Evolutionary conservation across 768 basidiomycete genomes (phyloP).

Genomic region (Kwoniella newhampshirensis): DNA sequence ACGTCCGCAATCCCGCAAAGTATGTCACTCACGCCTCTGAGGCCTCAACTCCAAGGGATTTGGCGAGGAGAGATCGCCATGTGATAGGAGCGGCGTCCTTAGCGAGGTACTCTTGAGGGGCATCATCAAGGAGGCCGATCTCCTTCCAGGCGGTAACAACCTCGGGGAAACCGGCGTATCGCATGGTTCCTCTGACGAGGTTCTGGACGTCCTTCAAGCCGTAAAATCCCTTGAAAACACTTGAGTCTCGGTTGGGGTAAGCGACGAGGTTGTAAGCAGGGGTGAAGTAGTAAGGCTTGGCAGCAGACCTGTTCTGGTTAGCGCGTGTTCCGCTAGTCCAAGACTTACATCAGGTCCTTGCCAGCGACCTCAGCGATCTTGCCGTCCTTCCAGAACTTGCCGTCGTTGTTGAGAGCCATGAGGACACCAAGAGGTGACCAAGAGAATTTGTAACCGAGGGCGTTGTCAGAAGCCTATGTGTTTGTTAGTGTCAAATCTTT

Average conservation of each 20-base stretch:
- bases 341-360: slow-evolving; percentile 72
- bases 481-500: too few species aligned
- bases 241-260: slow-evolving; percentile 94
- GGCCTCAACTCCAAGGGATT: slow-evolving; percentile 67
- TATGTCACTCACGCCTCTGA: slow-evolving; percentile 64
- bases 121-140: slow-evolving; percentile 79
- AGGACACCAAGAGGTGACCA: slow-evolving; percentile 97
- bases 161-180: slow-evolving; percentile 88
- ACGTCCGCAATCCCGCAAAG: not conserved
- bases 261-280: slow-evolving; percentile 95
- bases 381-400: slow-evolving; percentile 71
- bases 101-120: slow-evolving; percentile 71
- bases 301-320: slow-evolving; percentile 56
- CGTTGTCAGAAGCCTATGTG: slow-evolving; percentile 85
- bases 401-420: slow-evolving; percentile 87
- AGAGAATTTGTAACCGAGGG: slow-evolving; percentile 98
- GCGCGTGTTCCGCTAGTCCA: slow-evolving; percentile 13
- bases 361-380: slow-evolving; percentile 69
- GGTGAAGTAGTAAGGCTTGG: slow-evolving; percentile 90
- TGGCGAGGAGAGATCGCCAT: slow-evolving; percentile 81
- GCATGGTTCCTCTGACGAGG: slow-evolving; percentile 84
- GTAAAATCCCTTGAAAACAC: slow-evolving; percentile 87
- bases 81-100: slow-evolving; percentile 63
- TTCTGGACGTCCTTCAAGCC: slow-evolving; percentile 91
- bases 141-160: slow-evolving; percentile 85